phyloP scores from a whole-genome alignment of 257 asterid species.

The Gentiana straminea region DNA sequence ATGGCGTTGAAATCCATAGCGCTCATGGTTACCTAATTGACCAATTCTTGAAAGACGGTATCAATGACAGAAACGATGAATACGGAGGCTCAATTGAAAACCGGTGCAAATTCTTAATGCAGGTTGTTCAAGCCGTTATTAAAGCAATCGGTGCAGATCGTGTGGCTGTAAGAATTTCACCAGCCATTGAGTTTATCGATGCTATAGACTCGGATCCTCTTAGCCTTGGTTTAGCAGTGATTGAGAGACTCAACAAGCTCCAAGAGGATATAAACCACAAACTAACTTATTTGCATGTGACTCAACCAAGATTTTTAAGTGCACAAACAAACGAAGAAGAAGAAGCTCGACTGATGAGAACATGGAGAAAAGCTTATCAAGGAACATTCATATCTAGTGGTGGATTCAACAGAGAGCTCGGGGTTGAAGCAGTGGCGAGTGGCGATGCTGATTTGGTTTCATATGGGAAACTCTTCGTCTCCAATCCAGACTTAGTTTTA shows the following conservation, averaged over 20 bases:
- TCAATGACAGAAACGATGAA: too few species aligned
- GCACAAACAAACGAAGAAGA: not conserved
- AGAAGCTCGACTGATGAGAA: conserved; percentile 7
- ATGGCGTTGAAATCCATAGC: conserved; percentile 38
- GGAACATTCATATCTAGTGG: conserved; percentile 33
- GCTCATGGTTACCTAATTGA: conserved; percentile 95
- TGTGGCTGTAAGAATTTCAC: too few species aligned
- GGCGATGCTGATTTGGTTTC: conserved; percentile 44
- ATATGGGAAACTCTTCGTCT: conserved; percentile 52
- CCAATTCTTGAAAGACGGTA: conserved; percentile 74
- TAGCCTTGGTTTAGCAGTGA: too few species aligned
- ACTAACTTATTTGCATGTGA: conserved; percentile 11
- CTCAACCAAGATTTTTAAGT: conserved; percentile 81
- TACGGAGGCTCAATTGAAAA: too few species aligned
- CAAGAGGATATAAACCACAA: conserved; percentile 31
- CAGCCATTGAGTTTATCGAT: too few species aligned
- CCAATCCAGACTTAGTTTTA: conserved; percentile 37
- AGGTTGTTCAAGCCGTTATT: too few species aligned
- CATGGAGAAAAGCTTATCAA: conserved; percentile 41
- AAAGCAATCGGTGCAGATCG: too few species aligned
- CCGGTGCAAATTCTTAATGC: too few species aligned
- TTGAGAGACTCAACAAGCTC: conserved; percentile 33
- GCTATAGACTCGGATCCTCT: too few species aligned
- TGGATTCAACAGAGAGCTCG: too few species aligned
- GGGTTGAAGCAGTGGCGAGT: conserved; percentile 26